Evolutionary conservation across 495 filamentous ascomycete genomes (phyloP), one percentile per base, ranked within the genome.

Genomic region (Hyaloscypha hepaticicola): DNA sequence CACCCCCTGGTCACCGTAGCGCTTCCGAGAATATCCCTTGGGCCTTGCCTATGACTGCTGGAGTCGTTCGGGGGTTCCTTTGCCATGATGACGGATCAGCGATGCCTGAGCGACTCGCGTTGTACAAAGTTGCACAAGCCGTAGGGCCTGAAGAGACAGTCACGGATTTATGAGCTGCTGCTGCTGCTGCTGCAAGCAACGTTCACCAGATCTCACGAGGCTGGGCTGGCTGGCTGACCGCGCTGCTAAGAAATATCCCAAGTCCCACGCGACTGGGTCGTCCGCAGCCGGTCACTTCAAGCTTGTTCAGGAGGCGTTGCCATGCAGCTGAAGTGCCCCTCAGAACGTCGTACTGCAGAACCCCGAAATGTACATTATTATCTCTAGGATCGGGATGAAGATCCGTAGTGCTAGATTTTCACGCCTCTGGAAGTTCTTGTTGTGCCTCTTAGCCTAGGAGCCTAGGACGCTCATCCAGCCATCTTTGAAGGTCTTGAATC

Each of bases 21-120:
- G 26, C 50, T 53, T 53, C 50, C 50, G 11, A 26, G 26, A 53
- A 53, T 53, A 9, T 53, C 26, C 50, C 50, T 45, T 45, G 8
- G 38, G 38, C 19, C 19, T 26, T 24, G 50, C 38, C 38, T 16
- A 16, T 3, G 38, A 16, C 38, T 16, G 38, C 19, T 19, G 38
- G 19, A 19, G 38, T 41, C 38, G 38, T 45, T 16, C 14, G 38
- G 38, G 19, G 4, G 38, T 45, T 45, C 11, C 16, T 45, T 9
- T 45, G 38, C 31, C 12, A 33, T 45, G 16, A 45, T 45, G 16
- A 45, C 38, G 38, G 38, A 45, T 45, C 38, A 16, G 38, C 31
- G n/a, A n/a, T n/a, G n/a, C n/a, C n/a, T n/a, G n/a, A n/a, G n/a
- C n/a, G n/a, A n/a, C n/a, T n/a, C n/a, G n/a, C n/a, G n/a, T n/a